These are phyloP conservation scores for Penicillium coffeae DNA, from an alignment of 495 filamentous ascomycete genomes.

Conservation along the genomic window DNA sequence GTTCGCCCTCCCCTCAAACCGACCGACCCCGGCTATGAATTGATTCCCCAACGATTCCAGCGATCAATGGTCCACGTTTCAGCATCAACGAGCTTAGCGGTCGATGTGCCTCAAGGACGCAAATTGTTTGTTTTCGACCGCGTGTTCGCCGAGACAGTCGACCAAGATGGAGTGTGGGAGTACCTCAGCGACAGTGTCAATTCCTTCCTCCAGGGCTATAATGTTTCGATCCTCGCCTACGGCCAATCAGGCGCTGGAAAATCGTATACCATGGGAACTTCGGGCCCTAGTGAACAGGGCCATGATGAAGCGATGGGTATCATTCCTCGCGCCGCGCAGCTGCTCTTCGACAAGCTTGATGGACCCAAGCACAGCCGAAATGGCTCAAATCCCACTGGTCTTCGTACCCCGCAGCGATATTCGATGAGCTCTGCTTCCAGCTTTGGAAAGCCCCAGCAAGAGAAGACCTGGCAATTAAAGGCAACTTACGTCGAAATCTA, in stretches of 20 bases:
- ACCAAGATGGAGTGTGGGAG: conserved; percentile 91
- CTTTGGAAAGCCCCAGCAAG: conserved; percentile 47
- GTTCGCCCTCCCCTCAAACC: conserved; percentile 84
- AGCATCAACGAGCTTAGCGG: conserved; percentile 74
- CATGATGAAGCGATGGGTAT: conserved; percentile 78
- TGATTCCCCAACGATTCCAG: conserved; percentile 94
- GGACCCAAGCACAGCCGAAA: conserved; percentile 50
- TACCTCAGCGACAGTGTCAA: conserved; percentile 87
- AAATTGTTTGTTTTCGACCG: conserved; percentile 96
- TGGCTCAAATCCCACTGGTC: conserved; percentile 60
- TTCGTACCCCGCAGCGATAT: conserved; percentile 78
- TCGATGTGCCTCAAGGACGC: conserved; percentile 86
- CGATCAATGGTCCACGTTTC: conserved; percentile 88
- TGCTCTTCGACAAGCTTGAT: conserved; percentile 85
- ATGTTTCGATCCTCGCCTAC: conserved; percentile 97
- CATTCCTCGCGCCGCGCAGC: conserved; percentile 83
- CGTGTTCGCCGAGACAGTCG: conserved; percentile 80
- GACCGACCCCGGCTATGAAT: conserved; percentile 85
- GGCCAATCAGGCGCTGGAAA: conserved; percentile 99
- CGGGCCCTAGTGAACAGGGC: conserved; percentile 79
- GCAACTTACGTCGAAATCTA: conserved; percentile 99
- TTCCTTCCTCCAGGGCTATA: conserved; percentile 94
- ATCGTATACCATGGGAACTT: conserved; percentile 98
- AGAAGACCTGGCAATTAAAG: conserved; percentile 89
- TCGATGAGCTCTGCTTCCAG: conserved; percentile 58